Evolutionary conservation across 805 yeast genomes (phyloP), one percentile per base, ranked within the genome.

Genomic region (Candida golubevii): DNA sequence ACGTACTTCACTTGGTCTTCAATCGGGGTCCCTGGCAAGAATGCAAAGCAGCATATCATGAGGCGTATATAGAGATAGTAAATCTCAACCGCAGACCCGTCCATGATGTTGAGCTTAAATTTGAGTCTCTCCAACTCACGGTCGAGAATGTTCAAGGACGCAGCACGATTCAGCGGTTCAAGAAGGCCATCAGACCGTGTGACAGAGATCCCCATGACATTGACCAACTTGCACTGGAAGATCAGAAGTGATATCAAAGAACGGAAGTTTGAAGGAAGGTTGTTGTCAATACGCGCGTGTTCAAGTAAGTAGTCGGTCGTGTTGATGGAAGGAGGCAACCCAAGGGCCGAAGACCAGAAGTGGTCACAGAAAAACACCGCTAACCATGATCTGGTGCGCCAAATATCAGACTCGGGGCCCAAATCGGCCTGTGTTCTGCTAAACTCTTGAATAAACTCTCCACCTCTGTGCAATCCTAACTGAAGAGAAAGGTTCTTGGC

Each of bases 371-470:
- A 85, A 62, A 85, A 90, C 4, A 87, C 84, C 2, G 91, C 89
- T 27, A 88, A 67, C 97, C 97, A 90, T 1, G 96, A 80, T 53
- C 96, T 72, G 1, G 97, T 88, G 62, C 97, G 76, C 97, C 97
- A 90, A 58, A 82, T 83, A 54, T 88, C 97, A 6, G 96, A 91
- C 63, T 90, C 88, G 0, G 91, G 91, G 5, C 74, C 75, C 63
- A 89, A 72, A 23, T 87, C 78, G 5, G 85, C 93, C 60, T 90
- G 97, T 28, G 91, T 86, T 57, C 97, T 74, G 7, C 95, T 83
- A 54, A 90, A 90, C 58, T 90, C 97, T 50, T 85, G 80, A 52
- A 90, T 88, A 61, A 90, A 90, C 60, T 85, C 86, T 26, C 97
- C 97, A 3, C 76, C 74, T 51, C 97, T 71, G 63, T 90, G 97